A percentile compares a stretch with the other conserved stretches of the same genome.
phyloP scores from a whole-genome alignment of 2,329 filamentous ascomycete genomes.

The Sordariomycetes sp. region DNA sequence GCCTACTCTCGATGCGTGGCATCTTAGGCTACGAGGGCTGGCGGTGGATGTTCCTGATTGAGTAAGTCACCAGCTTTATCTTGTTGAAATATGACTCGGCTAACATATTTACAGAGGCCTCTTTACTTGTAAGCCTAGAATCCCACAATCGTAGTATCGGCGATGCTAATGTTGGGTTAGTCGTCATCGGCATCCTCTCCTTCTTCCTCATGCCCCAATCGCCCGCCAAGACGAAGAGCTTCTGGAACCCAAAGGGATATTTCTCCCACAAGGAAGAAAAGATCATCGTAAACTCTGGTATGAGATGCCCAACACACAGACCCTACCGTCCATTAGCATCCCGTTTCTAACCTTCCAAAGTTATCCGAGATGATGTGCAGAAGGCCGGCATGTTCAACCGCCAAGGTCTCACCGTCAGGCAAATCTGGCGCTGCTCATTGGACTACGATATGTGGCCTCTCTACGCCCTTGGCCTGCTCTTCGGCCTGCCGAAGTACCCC shows the following conservation, averaged over 20 bases:
- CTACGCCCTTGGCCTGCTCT: slow-evolving; percentile 35
- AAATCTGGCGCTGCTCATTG: slow-evolving; percentile 32
- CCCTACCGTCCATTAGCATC: neutral
- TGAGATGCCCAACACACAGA: neutral
- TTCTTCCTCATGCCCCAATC: slow-evolving; percentile 49
- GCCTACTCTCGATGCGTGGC: slow-evolving; percentile 44
- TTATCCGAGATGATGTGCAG: slow-evolving; percentile 43
- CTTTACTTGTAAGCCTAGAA: neutral
- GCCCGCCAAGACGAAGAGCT: slow-evolving; percentile 50
- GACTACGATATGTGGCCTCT: slow-evolving; percentile 45
- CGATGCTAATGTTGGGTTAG: slow-evolving; percentile 11
- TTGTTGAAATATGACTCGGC: neutral
- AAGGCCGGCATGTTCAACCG: slow-evolving; percentile 46
- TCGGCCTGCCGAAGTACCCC: slow-evolving; percentile 34
- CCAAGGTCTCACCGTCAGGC: slow-evolving; percentile 29
- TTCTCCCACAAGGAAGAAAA: slow-evolving; percentile 54
- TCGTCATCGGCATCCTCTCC: slow-evolving; percentile 37
- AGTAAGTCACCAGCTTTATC: slow-evolving; percentile 14
- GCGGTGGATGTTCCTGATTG: slow-evolving; percentile 41
- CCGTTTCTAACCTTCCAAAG: slow-evolving; percentile 7
- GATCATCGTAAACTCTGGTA: slow-evolving; percentile 50
- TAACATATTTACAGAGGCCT: neutral
- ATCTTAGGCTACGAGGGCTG: slow-evolving; percentile 41
- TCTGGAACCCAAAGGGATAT: slow-evolving; percentile 47
- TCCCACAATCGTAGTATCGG: neutral